These are phyloP conservation scores for Corinectria fuckeliana DNA, from an alignment of 2,329 filamentous ascomycete genomes.

Conservation along the genomic window DNA sequence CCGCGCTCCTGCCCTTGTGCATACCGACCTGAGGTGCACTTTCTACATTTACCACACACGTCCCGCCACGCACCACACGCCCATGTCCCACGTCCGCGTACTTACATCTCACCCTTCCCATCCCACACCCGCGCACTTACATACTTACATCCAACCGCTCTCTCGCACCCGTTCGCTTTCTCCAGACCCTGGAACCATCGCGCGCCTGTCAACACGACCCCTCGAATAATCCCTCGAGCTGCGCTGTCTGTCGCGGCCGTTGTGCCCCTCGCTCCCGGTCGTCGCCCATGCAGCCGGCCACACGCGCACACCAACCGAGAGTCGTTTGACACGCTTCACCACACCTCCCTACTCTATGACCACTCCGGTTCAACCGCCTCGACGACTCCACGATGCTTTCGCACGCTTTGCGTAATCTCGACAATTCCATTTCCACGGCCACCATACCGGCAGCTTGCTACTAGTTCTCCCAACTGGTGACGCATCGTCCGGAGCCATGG, in stretches of 20 bases:
- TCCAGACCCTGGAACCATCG: constrained; percentile 17
- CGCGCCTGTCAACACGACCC: constrained; percentile 22
- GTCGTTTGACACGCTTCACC: constrained; percentile 30
- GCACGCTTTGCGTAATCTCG: constrained; percentile 36
- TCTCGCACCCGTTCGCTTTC: constrained; percentile 22
- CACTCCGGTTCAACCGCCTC: constrained; percentile 34
- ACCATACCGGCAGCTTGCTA: constrained; percentile 31
- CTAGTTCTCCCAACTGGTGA: constrained; percentile 33
- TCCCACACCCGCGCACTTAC: constrained; percentile 16
- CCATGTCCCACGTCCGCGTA: constrained; percentile 29
- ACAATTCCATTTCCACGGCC: constrained; percentile 31
- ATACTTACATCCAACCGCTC: constrained; percentile 32
- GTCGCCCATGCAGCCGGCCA: constrained; percentile 20
- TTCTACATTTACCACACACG: constrained; percentile 39
- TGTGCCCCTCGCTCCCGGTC: constrained; percentile 21
- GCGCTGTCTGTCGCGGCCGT: constrained; percentile 21
- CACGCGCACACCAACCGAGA: constrained; percentile 17
- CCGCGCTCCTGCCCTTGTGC: constrained; percentile 25
- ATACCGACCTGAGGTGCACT: constrained; percentile 28
- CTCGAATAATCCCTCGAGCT: constrained; percentile 19
- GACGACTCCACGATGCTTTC: constrained; percentile 40
- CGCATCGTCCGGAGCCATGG: constrained; percentile 59
- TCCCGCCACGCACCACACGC: constrained; percentile 37
- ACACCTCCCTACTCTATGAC: constrained; percentile 31
- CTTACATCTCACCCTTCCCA: constrained; percentile 31